phyloP scores from a whole-genome alignment of 1,139 yeast genomes.

The Diutina neorugosa region DNA sequence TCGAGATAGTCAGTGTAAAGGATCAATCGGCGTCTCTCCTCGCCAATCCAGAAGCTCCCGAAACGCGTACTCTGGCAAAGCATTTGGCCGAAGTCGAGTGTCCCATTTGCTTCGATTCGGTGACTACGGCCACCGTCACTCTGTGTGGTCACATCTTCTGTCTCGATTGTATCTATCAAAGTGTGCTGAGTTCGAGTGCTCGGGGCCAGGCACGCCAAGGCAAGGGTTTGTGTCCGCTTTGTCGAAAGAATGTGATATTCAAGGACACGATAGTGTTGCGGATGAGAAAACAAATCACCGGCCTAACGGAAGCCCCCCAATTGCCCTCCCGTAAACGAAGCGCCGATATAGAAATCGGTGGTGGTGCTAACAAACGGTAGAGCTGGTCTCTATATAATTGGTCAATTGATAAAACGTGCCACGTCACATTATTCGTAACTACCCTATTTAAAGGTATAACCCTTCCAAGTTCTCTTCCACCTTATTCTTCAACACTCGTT shows the following conservation, averaged over 20 bases:
- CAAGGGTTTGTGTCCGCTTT: conserved; percentile 33
- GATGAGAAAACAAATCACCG: conserved; percentile 7
- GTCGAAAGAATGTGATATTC: conserved; percentile 28
- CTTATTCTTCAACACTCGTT: conserved; percentile 93
- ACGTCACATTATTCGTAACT: neutral
- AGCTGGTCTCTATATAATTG: neutral
- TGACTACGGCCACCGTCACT: conserved; percentile 28
- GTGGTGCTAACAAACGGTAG: neutral
- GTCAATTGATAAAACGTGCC: neutral
- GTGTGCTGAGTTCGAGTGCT: conserved; percentile 30
- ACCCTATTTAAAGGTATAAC: conserved; percentile 50
- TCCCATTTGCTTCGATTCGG: conserved; percentile 35
- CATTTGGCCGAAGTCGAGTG: conserved; percentile 28
- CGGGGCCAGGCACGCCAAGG: conserved; percentile 28
- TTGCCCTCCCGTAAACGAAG: neutral
- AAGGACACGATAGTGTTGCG: conserved; percentile 28
- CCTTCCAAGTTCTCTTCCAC: conserved; percentile 97
- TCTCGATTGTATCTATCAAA: conserved; percentile 31
- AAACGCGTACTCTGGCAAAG: conserved; percentile 14
- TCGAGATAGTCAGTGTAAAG: conserved; percentile 27
- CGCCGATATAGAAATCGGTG: neutral
- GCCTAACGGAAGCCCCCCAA: neutral
- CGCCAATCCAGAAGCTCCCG: conserved; percentile 12
- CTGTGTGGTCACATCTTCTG: conserved; percentile 37
- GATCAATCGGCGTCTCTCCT: conserved; percentile 25